Conservation (phyloP, 148 eudicot species). For the Cornus kousa region DNA sequence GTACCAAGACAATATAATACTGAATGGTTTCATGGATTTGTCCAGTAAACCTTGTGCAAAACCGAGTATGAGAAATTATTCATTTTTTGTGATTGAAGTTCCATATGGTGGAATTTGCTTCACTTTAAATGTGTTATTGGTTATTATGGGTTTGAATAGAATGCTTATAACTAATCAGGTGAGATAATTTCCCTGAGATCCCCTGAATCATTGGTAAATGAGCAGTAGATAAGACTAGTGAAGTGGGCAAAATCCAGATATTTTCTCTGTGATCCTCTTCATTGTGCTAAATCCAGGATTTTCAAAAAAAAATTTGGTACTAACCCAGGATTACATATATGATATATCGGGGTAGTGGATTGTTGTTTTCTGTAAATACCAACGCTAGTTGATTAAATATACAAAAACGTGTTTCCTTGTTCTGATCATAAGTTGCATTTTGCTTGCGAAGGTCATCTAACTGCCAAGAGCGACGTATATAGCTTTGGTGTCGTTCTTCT, state of each 20-base stretch:
- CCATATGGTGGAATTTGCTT: neutral
- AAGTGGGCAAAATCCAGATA: too few species aligned
- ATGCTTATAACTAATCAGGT: too few species aligned
- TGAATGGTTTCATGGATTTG: too few species aligned
- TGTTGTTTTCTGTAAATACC: too few species aligned
- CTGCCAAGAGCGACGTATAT: slow-evolving; percentile 79
- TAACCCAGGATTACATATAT: too few species aligned
- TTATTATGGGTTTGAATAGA: neutral
- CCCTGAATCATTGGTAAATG: neutral
- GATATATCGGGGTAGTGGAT: too few species aligned
- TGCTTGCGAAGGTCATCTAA: slow-evolving; percentile 61
- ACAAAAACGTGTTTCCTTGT: neutral
- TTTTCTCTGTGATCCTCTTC: too few species aligned
- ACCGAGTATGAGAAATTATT: neutral
- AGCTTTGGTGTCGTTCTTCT: slow-evolving; percentile 89
- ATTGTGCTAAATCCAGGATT: too few species aligned
- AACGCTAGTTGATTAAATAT: neutral
- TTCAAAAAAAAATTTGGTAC: too few species aligned
- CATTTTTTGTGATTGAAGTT: neutral
- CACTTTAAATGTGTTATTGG: neutral
- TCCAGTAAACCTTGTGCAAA: too few species aligned
- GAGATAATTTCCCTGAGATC: neutral
- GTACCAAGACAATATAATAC: too few species aligned
- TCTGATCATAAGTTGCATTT: slow-evolving; percentile 10
- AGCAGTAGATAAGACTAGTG: too few species aligned